Percentiles rank a stretch among this genome's conserved stretches.
Conservation (phyloP, 495 filamentous ascomycete genomes). For the Darksidea phi region DNA sequence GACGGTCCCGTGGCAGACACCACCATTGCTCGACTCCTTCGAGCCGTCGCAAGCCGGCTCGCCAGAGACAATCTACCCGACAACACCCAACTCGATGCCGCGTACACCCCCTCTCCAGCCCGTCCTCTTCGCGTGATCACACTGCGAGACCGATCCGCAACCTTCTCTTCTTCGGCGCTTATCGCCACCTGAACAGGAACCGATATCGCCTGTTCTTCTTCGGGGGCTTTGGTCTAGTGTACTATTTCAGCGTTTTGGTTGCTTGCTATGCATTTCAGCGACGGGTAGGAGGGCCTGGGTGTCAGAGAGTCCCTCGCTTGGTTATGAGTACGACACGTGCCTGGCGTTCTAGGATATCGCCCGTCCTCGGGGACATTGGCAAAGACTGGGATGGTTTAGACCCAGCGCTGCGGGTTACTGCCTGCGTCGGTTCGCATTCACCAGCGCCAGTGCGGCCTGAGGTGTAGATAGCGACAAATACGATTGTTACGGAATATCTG, state of each 20-base stretch:
- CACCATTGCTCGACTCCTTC: slow-evolving; percentile 77
- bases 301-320: slow-evolving; percentile 20
- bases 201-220: slow-evolving; percentile 5
- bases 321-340: slow-evolving; percentile 15
- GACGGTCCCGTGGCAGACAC: slow-evolving; percentile 61
- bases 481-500: background rate
- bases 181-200: background rate
- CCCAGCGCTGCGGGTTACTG: slow-evolving; percentile 10
- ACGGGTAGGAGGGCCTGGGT: slow-evolving; percentile 8
- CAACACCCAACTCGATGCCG: slow-evolving; percentile 67
- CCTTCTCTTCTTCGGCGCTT: too few relatives aligned
- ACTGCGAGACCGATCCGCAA: background rate
- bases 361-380: slow-evolving; percentile 10
- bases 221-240: slow-evolving; percentile 23
- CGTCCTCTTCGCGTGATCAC: slow-evolving; percentile 36
- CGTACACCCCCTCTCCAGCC: slow-evolving; percentile 55
- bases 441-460: slow-evolving; percentile 1
- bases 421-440: background rate
- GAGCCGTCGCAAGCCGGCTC: slow-evolving; percentile 67
- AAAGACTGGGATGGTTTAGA: slow-evolving; percentile 13
- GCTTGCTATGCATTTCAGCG: slow-evolving; percentile 35
- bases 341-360: slow-evolving; percentile 18
- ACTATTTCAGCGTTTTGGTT: slow-evolving; percentile 19
- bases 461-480: background rate
- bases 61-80: slow-evolving; percentile 58